These are phyloP conservation scores for Saturnispora besseyi DNA, from an alignment of 805 yeast species.

Conservation along the genomic window DNA sequence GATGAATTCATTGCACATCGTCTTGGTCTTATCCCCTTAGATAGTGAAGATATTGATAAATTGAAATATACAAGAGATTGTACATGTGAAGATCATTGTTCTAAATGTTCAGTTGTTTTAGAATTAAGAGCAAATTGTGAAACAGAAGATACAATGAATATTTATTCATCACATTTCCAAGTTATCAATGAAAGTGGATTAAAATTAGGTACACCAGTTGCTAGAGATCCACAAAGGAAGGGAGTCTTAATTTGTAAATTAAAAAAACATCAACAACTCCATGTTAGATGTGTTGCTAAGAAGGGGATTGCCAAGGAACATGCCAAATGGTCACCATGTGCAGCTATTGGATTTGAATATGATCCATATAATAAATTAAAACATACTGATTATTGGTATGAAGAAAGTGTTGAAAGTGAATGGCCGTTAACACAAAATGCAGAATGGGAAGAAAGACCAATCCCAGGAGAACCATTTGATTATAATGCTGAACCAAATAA, in stretches of 20 bases:
- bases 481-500: constrained; percentile 71
- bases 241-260: constrained; percentile 91
- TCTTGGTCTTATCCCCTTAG: constrained; percentile 84
- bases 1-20: constrained; percentile 96
- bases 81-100: constrained; percentile 96
- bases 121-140: constrained; percentile 80
- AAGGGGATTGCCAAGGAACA: constrained; percentile 97
- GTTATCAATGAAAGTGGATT: constrained; percentile 29
- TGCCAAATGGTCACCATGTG: constrained; percentile 96
- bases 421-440: constrained; percentile 90
- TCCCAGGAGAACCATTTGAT: constrained; percentile 78
- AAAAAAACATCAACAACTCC: constrained; percentile 85
- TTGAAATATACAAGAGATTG: constrained; percentile 89
- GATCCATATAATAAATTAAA: constrained; percentile 98
- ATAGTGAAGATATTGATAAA: constrained; percentile 73
- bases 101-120: constrained; percentile 84
- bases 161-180: constrained; percentile 72
- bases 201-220: constrained; percentile 75
- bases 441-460: constrained; percentile 94
- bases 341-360: constrained; percentile 93
- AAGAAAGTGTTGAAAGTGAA: constrained; percentile 75
- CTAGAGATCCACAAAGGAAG: constrained; percentile 60
- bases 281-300: constrained; percentile 87
- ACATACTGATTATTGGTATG: constrained; percentile 96
- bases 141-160: constrained; percentile 78